Percentiles rank a stretch among this genome's conserved stretches.
phyloP scores from a whole-genome alignment of 176 grass and related monocot species.

The Oropetium thomaeum region DNA sequence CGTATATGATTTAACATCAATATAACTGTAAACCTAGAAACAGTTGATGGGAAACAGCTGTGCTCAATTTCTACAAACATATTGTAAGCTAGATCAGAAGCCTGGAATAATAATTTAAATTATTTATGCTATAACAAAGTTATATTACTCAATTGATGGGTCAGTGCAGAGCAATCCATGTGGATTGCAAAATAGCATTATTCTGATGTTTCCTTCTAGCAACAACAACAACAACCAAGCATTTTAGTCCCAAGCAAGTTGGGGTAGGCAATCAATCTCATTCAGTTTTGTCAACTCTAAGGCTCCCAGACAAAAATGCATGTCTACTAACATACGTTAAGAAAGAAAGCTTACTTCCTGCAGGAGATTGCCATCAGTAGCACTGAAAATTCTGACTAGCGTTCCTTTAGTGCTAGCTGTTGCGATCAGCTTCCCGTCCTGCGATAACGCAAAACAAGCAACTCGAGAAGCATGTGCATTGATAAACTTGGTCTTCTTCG shows the following conservation, averaged over 20 bases:
- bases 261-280: neutral
- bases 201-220: neutral
- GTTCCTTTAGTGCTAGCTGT: constrained; percentile 93
- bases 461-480: constrained; percentile 89
- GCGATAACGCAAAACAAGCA: constrained; percentile 74
- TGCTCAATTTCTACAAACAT: neutral
- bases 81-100: neutral
- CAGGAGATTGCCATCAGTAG: constrained; percentile 69
- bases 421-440: constrained; percentile 86
- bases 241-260: too few species aligned
- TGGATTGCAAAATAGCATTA: neutral
- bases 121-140: neutral
- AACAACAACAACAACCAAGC: too few species aligned
- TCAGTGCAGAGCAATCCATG: neutral
- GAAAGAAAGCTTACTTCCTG: constrained; percentile 73
- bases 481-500: constrained; percentile 84
- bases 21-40: neutral
- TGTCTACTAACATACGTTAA: neutral
- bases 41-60: too few species aligned
- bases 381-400: constrained; percentile 82
- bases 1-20: neutral
- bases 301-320: neutral
- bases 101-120: neutral
- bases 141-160: neutral
- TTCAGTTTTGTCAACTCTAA: neutral